Evolutionary conservation across 164 flowering plant genomes (phyloP).

Genomic region (Stephania yunnanensis): DNA sequence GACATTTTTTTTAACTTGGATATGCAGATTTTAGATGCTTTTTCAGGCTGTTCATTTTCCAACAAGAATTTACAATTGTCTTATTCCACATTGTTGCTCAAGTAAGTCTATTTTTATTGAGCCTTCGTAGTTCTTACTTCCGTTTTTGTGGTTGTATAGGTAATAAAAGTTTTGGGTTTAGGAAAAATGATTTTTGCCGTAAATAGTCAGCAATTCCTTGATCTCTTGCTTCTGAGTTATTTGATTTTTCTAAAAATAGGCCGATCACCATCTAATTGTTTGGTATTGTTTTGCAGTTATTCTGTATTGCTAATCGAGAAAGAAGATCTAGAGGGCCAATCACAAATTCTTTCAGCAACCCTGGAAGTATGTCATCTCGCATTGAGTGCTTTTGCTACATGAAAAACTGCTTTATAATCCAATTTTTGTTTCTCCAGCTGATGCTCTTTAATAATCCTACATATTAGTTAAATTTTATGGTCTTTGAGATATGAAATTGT

Average conservation of each 20-base stretch:
- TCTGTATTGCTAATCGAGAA: constrained; percentile 75
- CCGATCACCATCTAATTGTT: constrained; percentile 1
- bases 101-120: constrained; percentile 43
- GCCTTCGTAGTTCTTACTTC: neutral
- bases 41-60: constrained; percentile 60
- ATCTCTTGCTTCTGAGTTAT: neutral
- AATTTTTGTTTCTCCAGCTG: neutral
- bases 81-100: constrained; percentile 75
- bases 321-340: constrained; percentile 84
- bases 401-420: neutral
- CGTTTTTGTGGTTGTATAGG: neutral
- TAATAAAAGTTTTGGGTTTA: neutral
- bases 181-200: neutral
- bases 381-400: neutral
- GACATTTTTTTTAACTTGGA: constrained; percentile 4
- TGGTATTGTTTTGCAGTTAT: constrained; percentile 45
- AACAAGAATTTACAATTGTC: constrained; percentile 79
- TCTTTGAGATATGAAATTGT: neutral
- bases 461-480: neutral
- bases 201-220: neutral
- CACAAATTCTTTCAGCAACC: constrained; percentile 92
- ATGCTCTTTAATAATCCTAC: neutral
- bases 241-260: neutral
- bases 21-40: constrained; percentile 85
- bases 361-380: constrained; percentile 46